Conservation (phyloP, 2,329 filamentous ascomycete genomes). For the Nemania serpens region DNA sequence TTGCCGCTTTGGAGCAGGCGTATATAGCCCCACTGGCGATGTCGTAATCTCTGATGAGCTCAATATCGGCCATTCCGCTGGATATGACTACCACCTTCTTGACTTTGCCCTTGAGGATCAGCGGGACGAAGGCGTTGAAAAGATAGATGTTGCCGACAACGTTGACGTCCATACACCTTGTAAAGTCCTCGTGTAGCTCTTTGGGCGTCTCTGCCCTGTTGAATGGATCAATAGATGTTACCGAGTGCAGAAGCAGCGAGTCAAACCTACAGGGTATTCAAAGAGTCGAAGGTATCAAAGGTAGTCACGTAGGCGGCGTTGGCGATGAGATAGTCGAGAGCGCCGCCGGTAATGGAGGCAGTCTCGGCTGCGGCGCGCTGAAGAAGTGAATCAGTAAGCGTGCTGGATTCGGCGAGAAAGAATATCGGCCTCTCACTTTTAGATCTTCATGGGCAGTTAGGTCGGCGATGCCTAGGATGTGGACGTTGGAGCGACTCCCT, state of each 20-base stretch:
- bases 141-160: constrained; percentile 57
- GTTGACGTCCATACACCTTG: constrained; percentile 42
- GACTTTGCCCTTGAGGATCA: constrained; percentile 53
- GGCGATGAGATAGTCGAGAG: constrained; percentile 8
- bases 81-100: constrained; percentile 44
- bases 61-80: constrained; percentile 57
- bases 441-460: not conserved
- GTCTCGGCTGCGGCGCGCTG: not conserved
- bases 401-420: too few species aligned
- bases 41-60: constrained; percentile 46
- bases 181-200: not conserved
- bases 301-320: constrained; percentile 2
- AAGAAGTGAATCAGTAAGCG: not conserved
- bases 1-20: constrained; percentile 43
- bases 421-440: not conserved
- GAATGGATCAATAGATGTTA: not conserved
- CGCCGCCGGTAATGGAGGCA: not conserved
- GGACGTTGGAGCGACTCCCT: not conserved
- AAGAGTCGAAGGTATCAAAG: not conserved
- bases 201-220: not conserved
- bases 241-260: not conserved
- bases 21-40: constrained; percentile 45
- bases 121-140: constrained; percentile 57
- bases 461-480: not conserved
- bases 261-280: not conserved